Evolutionary conservation across 2,329 filamentous ascomycete species (phyloP), one percentile per base, ranked within the genome.

Genomic region (Neurospora crassa): DNA sequence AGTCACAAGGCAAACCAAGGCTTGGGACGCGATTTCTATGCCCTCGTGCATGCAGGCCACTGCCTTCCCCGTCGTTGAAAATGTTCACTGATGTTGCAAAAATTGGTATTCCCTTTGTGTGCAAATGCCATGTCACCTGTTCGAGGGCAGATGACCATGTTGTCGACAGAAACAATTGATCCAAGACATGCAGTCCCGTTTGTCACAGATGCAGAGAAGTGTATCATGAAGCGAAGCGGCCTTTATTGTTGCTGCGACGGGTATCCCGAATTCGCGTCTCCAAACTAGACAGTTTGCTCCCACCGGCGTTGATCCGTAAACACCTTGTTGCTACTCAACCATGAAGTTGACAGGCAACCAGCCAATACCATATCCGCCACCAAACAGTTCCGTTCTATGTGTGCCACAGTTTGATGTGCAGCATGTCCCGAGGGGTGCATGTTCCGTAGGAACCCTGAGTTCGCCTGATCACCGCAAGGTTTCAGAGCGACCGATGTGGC

Each of bases 341-440:
- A 40, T 70, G 73, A 24, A 24, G 70, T 77, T 76, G 75, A 69
- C 74, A 72, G 69, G 73, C 74, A 76, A 76, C 72, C 76, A 75
- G 72, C 74, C 73, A 72, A 71, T 68, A 72, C 71, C 73, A 74
- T 75, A 63, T 63, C 73, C 73, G 74, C 73, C 75, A 69, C 71
- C 67, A 63, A 63, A 63, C 53, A 34, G 53, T 63, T 63, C 53
- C 53, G 53, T 63, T 63, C 53, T 63, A 24, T 63, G 53, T 29
- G 29, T 8, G 24, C 53, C 16, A 29, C 53, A 34, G 53, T 63
- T 63, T 18, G 53, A 37, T 63, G 53, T 63, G 53, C 53, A 63
- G 53, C 53, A 63, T 63, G 3, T 63, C 53, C 53, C 53, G 53
- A 37, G 53, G 14, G 53, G 16, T 63, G 53, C 53, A 63, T 63